Percentiles rank a stretch among this genome's conserved stretches.
Evolutionary conservation across 2,329 filamentous ascomycete genomes (phyloP).

Genomic region (Aspergillus pseudoterreus): DNA sequence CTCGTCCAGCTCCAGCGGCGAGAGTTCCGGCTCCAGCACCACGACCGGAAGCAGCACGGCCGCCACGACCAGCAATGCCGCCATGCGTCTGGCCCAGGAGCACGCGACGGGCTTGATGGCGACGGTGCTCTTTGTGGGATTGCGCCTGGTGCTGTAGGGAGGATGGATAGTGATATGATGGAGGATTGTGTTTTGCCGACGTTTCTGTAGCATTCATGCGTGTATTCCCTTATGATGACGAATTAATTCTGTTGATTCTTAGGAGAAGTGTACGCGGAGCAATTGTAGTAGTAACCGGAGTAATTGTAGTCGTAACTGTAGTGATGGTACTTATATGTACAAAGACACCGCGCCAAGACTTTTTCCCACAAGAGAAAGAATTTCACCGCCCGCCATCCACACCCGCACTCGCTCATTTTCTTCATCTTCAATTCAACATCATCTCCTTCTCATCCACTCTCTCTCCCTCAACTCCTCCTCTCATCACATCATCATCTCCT

Average conservation of each 20-base stretch:
- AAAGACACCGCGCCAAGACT: constrained; percentile 30
- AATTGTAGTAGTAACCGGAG: too few relatives aligned
- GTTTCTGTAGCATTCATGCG: background rate
- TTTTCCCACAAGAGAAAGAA: constrained; percentile 42
- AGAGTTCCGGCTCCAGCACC: constrained; percentile 15
- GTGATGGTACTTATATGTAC: background rate
- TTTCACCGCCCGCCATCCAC: constrained; percentile 29
- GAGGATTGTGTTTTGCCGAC: background rate
- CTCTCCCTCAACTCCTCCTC: constrained; percentile 7
- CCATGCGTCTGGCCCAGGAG: constrained; percentile 45
- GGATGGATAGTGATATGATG: background rate
- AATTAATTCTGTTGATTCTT: background rate
- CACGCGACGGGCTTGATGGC: constrained; percentile 52
- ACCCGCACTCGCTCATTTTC: constrained; percentile 2
- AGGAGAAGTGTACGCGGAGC: too few relatives aligned
- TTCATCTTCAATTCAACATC: constrained; percentile 3
- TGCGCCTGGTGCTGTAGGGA: constrained; percentile 57
- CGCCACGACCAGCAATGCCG: constrained; percentile 39
- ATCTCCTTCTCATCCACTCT: background rate
- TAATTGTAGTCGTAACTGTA: too few relatives aligned
- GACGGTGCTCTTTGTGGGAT: constrained; percentile 52
- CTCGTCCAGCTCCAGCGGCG: constrained; percentile 21
- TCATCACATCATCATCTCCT: constrained; percentile 4
- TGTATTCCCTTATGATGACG: background rate
- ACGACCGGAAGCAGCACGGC: constrained; percentile 25